Evolutionary conservation across 176 grass and related monocot genomes (phyloP).

Genomic region (Triticum timopheevii): DNA sequence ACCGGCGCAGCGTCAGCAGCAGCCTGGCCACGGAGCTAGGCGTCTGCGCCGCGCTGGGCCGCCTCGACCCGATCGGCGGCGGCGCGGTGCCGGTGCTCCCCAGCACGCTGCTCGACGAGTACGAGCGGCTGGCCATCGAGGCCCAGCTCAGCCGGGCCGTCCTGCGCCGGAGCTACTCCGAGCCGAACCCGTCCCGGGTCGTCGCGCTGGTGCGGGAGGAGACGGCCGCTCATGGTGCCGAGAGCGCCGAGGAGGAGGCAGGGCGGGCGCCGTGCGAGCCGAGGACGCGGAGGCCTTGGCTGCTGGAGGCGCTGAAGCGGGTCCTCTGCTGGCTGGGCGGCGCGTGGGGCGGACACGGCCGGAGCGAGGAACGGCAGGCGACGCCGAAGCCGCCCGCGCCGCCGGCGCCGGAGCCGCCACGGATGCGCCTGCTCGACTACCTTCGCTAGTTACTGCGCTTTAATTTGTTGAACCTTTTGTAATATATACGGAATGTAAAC

Average conservation of each 20-base stretch:
- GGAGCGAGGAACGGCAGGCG: neutral
- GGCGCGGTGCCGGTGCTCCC: neutral
- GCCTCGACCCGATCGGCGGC: conserved; percentile 31
- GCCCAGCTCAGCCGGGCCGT: conserved; percentile 48
- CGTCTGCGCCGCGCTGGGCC: conserved; percentile 9
- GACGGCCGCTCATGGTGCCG: neutral
- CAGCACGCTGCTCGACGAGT: conserved; percentile 51
- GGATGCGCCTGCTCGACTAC: conserved; percentile 17
- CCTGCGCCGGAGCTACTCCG: conserved; percentile 56
- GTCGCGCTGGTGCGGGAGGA: neutral
- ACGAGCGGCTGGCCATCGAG: conserved; percentile 47
- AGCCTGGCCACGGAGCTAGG: neutral
- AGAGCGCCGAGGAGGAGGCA: neutral
- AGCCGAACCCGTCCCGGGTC: conserved; percentile 39
- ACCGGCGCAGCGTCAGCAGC: neutral
- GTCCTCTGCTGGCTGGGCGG: neutral
- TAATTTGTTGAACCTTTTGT: neutral
- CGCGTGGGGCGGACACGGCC: neutral
- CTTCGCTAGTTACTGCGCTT: neutral
- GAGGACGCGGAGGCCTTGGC: neutral
- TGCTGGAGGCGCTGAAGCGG: conserved; percentile 26
- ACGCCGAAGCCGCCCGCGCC: neutral
- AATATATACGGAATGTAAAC: neutral
- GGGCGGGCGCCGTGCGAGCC: neutral
- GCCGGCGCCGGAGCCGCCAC: neutral